phyloP scores from a whole-genome alignment of 352 stramenopile genomes.

The Pythium vanterpoolii region DNA sequence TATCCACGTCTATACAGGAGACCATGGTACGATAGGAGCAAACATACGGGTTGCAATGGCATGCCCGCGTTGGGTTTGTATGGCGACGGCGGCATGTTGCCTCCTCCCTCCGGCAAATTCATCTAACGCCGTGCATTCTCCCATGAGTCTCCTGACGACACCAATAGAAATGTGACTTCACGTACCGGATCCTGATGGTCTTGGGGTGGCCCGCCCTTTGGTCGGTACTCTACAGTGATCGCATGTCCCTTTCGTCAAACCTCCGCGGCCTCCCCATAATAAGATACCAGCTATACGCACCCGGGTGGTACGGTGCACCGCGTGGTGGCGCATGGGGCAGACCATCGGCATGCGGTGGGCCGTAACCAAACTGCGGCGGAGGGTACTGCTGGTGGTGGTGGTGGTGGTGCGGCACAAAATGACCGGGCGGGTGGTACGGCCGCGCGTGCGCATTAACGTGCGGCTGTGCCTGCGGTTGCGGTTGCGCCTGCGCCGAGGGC shows the following conservation, averaged over 20 bases:
- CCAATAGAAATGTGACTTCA: background rate
- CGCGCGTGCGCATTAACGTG: conserved; percentile 22
- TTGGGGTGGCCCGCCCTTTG: conserved; percentile 12
- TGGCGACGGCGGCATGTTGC: conserved; percentile 20
- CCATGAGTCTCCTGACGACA: background rate
- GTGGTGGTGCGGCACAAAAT: conserved; percentile 10
- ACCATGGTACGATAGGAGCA: too few relatives aligned
- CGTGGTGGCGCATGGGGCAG: conserved; percentile 15
- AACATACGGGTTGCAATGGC: conserved; percentile 23
- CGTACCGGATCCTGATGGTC: conserved; percentile 18
- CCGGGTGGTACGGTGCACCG: conserved; percentile 13
- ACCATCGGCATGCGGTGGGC: conserved; percentile 8
- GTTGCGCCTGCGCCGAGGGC: too few relatives aligned
- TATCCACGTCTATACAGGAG: too few relatives aligned
- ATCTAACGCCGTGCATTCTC: conserved; percentile 1
- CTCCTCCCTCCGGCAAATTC: conserved; percentile 14
- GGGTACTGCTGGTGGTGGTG: conserved; percentile 6
- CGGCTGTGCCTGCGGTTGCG: background rate
- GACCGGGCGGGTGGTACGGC: conserved; percentile 19
- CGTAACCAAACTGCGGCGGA: conserved; percentile 19
- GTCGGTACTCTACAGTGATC: conserved; percentile 19
- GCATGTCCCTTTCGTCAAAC: background rate
- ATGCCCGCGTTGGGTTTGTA: conserved; percentile 21
- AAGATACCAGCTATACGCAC: background rate
- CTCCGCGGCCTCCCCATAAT: too few relatives aligned